Base-by-base conservation (phyloP, 306 rosid species). In the Corylus americana region DNA sequence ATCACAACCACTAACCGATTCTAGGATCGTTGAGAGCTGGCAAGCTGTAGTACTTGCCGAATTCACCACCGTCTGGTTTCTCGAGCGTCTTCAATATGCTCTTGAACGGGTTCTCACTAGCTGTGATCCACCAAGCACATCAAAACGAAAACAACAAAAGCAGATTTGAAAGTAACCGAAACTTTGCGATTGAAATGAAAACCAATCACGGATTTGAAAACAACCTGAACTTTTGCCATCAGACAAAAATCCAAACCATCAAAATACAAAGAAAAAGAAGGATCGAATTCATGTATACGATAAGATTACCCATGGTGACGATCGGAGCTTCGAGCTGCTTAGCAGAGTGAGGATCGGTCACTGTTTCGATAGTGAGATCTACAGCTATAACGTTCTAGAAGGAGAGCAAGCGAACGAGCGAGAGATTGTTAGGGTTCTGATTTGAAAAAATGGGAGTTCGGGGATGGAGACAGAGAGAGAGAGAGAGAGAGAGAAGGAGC, bases 11-110 rank as follows among this genome's bases (percentile, higher is more conserved):
- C 87, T 55, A 37, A 93, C 99, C 99, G 74, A 95, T 88, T 84
- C 98, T 84, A 5, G 96, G 92, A 91, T 95, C 99, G 73, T 88
- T 85, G 77, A 95, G 91, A 82, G 98, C 94, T 10, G 97, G 90
- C 87, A 95, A 87, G 87, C 98, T 95, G 75, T 86, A 92, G 88
- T 91, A 93, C 67, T 88, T 90, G n/a, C 99, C 99, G 45, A 95
- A 91, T 66, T 87, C 91, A 53, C 94, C 97, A 47, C 91, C 98
- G 29, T 87, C 96, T 5, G 97, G 94, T 84, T 91, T 95, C 86
- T 85, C 83, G 1, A 94, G 91, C 37, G 89, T 84, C 89, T 79
- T 92, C 91, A 92, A 73, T 69, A 94, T 90, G 62, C 71, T 55
- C 37, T 84, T 85, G 83, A 95, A 95, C 73, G 98, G 98, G 68